Base-by-base conservation (phyloP, 331 rosid genomes). In the Phaseolus coccineus region DNA sequence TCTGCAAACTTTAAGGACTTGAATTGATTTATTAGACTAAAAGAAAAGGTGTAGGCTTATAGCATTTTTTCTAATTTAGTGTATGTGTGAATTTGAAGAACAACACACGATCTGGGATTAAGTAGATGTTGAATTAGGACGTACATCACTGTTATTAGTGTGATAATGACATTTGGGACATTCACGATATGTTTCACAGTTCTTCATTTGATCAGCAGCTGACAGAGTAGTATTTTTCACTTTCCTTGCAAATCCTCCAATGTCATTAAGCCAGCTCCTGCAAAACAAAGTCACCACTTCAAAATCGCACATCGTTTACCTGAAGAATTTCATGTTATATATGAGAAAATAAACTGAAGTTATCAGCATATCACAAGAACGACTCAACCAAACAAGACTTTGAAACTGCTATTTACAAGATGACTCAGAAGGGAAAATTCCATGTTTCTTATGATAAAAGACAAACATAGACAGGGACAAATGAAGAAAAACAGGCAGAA, bases 71-170 rank as follows among this genome's bases (percentile, higher is more conserved):
- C 50, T 59, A 24, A 42, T 55, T 48, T 66, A 66, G 64, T 50
- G 40, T 24, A 68, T 15, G 50, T 48, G 27, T 69, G 44, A 27
- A 55, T 40, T 79, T 62, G 11, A 59, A 69, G 27, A 63, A 27
- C 47, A 80, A 6, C 8, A 39, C 50, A 67, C 59, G 72, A 73
- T 40, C 68, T 59, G 78, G 30, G 39, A 80, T 39, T 57, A 52
- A 64, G 50, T 55, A 27, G 47, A 69, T 35, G 73, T 56, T n/a
- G 76, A 67, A 59, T 58, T 71, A n/a, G 48, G n/a, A 39, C 98
- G 85, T 90, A 93, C 98, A 87, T 90, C 90, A 31, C 82, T 86
- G 52, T 93, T 91, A 76, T 83, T 85, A 28, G 90, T 91, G 44
- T 65, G 71, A 77, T 63, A 72, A 53, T 81, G 85, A 79, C 98